Percentiles rank a stretch among this genome's conserved stretches.
Evolutionary conservation across 345 rosid genomes (phyloP).

Genomic region (Eucalyptus sideroxylon): DNA sequence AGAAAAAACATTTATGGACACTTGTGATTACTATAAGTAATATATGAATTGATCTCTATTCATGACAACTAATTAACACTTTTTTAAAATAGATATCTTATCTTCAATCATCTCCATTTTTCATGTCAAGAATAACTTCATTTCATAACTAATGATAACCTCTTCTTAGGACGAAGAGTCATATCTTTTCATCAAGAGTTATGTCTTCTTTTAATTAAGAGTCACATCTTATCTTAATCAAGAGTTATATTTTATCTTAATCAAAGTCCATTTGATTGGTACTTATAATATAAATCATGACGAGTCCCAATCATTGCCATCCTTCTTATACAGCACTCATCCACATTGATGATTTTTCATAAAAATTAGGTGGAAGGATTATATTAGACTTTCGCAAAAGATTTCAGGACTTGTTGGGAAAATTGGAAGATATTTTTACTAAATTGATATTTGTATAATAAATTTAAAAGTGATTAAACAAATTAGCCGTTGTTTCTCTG

Average conservation of each 20-base stretch:
- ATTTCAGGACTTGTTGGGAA: background rate
- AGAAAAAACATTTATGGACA: no score
- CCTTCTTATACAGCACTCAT: accelerated
- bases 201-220: no score
- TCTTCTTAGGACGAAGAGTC: no score
- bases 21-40: no score
- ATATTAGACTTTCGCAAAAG: background rate
- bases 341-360: background rate
- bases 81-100: accelerated
- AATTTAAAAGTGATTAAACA: background rate
- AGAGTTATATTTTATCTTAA: no score
- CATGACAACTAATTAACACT: no score
- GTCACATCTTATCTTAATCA: no score
- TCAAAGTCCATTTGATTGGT: background rate
- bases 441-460: background rate
- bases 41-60: no score
- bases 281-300: background rate
- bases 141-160: no score
- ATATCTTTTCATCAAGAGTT: no score
- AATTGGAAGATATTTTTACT: background rate
- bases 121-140: no score
- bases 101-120: accelerated
- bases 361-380: background rate
- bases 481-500: accelerated
- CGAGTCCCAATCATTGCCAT: background rate